Percentiles rank a stretch among this genome's conserved stretches.
Evolutionary conservation across 768 basidiomycete species (phyloP).

Genomic region (Baorangia bicolor): DNA sequence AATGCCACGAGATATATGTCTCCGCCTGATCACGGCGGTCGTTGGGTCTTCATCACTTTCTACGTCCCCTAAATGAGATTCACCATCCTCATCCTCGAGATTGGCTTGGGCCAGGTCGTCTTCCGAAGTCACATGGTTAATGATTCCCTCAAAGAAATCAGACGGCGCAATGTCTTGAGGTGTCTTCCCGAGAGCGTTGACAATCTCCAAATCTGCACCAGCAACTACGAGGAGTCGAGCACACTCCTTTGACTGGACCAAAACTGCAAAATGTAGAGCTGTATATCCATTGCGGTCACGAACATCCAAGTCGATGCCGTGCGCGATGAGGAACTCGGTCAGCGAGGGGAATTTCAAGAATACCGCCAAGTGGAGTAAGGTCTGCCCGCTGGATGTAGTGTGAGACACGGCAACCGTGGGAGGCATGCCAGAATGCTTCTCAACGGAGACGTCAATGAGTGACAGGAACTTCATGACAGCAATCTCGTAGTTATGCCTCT

Average conservation of each 20-base stretch:
- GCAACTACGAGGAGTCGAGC: slow-evolving; percentile 66
- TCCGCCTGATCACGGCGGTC: slow-evolving; percentile 28
- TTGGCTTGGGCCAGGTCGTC: slow-evolving; percentile 24
- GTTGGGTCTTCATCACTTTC: slow-evolving; percentile 63
- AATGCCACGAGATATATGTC: slow-evolving; percentile 33
- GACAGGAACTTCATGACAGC: slow-evolving; percentile 80
- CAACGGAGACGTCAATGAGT: slow-evolving; percentile 65
- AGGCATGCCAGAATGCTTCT: slow-evolving; percentile 41
- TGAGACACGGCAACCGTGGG: slow-evolving; percentile 64
- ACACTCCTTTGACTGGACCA: slow-evolving; percentile 63
- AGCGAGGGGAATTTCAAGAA: slow-evolving; percentile 76
- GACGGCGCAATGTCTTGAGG: slow-evolving; percentile 56
- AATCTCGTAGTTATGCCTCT: slow-evolving; percentile 66
- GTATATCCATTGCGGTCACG: slow-evolving; percentile 92
- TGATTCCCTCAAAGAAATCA: slow-evolving; percentile 44
- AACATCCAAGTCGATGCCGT: slow-evolving; percentile 74
- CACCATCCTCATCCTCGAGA: slow-evolving; percentile 43
- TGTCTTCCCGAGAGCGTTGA: slow-evolving; percentile 69
- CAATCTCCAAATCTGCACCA: slow-evolving; percentile 78
- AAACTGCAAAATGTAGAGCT: slow-evolving; percentile 80
- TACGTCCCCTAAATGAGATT: slow-evolving; percentile 66
- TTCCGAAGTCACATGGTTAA: slow-evolving; percentile 16
- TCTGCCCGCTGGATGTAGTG: slow-evolving; percentile 72
- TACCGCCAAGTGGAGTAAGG: slow-evolving; percentile 82
- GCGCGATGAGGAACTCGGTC: slow-evolving; percentile 66